Conservation (phyloP, 2,329 filamentous ascomycete species). For the Helicocarpus griseus region DNA sequence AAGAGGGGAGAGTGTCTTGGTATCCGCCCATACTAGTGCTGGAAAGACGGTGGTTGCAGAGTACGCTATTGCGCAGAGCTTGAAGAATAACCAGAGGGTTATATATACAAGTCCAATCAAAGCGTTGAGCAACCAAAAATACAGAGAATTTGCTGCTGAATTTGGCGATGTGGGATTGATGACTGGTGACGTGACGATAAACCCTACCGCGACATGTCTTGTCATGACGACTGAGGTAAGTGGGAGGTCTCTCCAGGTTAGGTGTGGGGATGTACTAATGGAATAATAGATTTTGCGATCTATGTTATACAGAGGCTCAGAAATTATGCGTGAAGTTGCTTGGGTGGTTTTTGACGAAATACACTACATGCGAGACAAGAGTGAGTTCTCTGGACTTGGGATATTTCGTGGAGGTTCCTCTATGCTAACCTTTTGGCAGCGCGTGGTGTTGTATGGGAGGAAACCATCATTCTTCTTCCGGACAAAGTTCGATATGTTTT, state of each 20-base stretch:
- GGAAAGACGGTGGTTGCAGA: conserved; percentile 98
- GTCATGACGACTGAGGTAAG: conserved; percentile 89
- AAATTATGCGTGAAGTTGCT: conserved; percentile 98
- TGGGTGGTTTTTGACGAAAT: conserved; percentile 99
- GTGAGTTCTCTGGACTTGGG: conserved; percentile 18
- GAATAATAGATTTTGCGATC: conserved; percentile 73
- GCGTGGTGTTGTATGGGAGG: conserved; percentile 96
- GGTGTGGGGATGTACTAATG: neutral
- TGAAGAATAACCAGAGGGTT: conserved; percentile 94
- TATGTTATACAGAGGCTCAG: conserved; percentile 95
- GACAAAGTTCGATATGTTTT: conserved; percentile 99
- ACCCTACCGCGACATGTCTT: conserved; percentile 91
- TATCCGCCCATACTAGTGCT: conserved; percentile 93
- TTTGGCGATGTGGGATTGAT: conserved; percentile 97
- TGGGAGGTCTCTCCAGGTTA: neutral
- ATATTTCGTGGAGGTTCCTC: neutral
- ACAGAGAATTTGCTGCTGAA: conserved; percentile 86
- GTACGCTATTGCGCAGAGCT: conserved; percentile 93
- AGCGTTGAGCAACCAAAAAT: conserved; percentile 96
- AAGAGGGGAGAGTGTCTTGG: conserved; percentile 88
- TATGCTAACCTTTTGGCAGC: conserved; percentile 27
- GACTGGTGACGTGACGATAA: conserved; percentile 99
- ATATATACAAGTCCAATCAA: conserved; percentile 99
- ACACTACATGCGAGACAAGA: conserved; percentile 93
- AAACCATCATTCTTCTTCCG: conserved; percentile 93